Conservation (phyloP, 2,329 filamentous ascomycete species). For the Exophiala lecanii-corni region DNA sequence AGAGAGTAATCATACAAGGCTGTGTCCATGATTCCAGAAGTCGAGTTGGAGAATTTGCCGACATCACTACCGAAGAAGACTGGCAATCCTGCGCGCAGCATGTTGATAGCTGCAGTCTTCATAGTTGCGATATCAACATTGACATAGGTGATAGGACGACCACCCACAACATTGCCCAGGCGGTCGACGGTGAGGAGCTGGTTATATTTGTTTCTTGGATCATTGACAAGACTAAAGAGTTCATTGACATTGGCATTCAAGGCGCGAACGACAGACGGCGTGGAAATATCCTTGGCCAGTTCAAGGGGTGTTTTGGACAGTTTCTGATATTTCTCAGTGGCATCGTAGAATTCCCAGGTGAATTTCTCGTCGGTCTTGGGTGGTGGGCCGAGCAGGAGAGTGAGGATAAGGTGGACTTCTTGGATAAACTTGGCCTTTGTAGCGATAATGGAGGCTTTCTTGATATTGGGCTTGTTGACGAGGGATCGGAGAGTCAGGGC, state of each 20-base stretch:
- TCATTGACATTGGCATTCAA: constrained; percentile 58
- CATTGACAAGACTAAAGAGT: constrained; percentile 79
- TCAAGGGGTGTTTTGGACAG: constrained; percentile 62
- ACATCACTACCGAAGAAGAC: constrained; percentile 89
- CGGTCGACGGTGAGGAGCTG: constrained; percentile 70
- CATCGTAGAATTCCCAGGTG: constrained; percentile 74
- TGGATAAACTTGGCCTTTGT: constrained; percentile 71
- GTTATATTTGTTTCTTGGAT: constrained; percentile 72
- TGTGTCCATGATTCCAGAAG: constrained; percentile 73
- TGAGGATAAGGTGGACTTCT: constrained; percentile 77
- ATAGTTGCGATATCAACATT: constrained; percentile 72
- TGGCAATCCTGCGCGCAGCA: constrained; percentile 72
- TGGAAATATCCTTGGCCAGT: constrained; percentile 66
- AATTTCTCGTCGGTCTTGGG: constrained; percentile 66
- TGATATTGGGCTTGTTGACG: constrained; percentile 39
- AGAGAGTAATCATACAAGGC: constrained; percentile 73
- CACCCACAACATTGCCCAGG: constrained; percentile 77
- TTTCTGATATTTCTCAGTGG: constrained; percentile 58
- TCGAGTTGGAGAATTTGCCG: constrained; percentile 69
- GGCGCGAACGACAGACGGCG: constrained; percentile 53
- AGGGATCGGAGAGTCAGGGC: constrained; percentile 66
- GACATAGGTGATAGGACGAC: constrained; percentile 71
- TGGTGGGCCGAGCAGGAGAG: constrained; percentile 74
- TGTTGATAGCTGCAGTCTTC: constrained; percentile 68
- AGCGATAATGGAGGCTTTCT: constrained; percentile 39